A percentile compares a stretch with the other conserved stretches of the same genome.
Conservation (phyloP, 768 basidiomycete species). For the Kondoa malvinella region DNA sequence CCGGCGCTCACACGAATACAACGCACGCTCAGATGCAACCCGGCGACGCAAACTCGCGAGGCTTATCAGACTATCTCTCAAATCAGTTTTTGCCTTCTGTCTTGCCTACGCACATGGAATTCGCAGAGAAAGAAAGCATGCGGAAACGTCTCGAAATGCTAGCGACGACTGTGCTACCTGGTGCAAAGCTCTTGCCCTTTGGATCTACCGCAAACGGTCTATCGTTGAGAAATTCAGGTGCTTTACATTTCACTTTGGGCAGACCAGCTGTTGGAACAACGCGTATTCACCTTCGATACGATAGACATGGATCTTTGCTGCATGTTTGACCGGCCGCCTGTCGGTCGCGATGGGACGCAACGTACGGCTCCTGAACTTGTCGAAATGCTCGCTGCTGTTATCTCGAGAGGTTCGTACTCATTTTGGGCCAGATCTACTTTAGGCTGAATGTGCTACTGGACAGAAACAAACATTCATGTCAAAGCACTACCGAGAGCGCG, state of each 20-base stretch:
- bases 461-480: constrained; percentile 90
- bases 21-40: too few relatives aligned
- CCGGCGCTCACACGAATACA: too few relatives aligned
- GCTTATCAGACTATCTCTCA: constrained; percentile 22
- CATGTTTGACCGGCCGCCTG: constrained; percentile 51
- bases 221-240: constrained; percentile 86
- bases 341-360: constrained; percentile 46
- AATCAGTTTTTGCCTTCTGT: constrained; percentile 24
- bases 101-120: constrained; percentile 25
- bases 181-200: constrained; percentile 76
- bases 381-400: constrained; percentile 75
- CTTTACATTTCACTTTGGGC: constrained; percentile 20
- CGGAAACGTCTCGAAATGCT: constrained; percentile 84
- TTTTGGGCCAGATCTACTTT: not conserved
- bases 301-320: constrained; percentile 98
- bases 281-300: too few relatives aligned
- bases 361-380: constrained; percentile 69
- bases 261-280: not conserved
- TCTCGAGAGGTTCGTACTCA: constrained; percentile 61
- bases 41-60: constrained; percentile 17
- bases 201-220: constrained; percentile 95
- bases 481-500: constrained; percentile 90
- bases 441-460: constrained; percentile 4
- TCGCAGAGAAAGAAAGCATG: constrained; percentile 75
- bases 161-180: constrained; percentile 84